Conservation (phyloP, 768 basidiomycete species). For the Lactarius akahatsu region DNA sequence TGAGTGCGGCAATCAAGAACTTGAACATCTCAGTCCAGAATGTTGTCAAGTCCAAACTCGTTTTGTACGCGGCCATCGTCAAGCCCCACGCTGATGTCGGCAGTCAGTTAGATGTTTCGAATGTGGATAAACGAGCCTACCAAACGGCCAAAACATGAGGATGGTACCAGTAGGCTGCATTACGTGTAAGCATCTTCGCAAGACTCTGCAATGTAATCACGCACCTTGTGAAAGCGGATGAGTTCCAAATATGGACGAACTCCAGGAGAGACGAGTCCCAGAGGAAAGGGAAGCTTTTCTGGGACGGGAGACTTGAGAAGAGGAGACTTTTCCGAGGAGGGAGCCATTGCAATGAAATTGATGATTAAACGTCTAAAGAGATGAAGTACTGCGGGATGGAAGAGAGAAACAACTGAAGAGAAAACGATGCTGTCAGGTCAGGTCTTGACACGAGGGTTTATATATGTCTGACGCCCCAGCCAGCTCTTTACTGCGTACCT, state of each 20-base stretch:
- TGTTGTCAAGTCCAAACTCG: conserved; percentile 19
- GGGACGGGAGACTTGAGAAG: conserved; percentile 17
- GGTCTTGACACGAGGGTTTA: not conserved
- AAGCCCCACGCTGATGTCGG: conserved; percentile 29
- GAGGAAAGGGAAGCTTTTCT: conserved; percentile 29
- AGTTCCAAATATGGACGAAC: conserved; percentile 30
- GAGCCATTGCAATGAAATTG: conserved; percentile 9
- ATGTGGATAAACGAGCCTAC: conserved; percentile 2
- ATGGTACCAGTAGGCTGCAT: conserved; percentile 27
- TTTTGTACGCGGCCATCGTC: conserved; percentile 28
- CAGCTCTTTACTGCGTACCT: not conserved
- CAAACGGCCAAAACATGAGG: conserved; percentile 24
- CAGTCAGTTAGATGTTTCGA: not conserved
- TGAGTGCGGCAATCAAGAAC: conserved; percentile 17
- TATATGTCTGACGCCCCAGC: conserved; percentile 6
- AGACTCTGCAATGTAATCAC: not conserved
- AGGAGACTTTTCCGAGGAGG: conserved; percentile 13
- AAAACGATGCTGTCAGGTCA: not conserved
- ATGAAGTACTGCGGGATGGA: not conserved
- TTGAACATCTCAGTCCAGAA: conserved; percentile 22
- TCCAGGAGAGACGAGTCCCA: conserved; percentile 25
- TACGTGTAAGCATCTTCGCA: not conserved
- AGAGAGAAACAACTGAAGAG: not conserved
- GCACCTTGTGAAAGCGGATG: conserved; percentile 27
- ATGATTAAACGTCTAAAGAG: conserved; percentile 3